phyloP scores from a whole-genome alignment of 257 asterid species.

The Cynanchum wilfordii region DNA sequence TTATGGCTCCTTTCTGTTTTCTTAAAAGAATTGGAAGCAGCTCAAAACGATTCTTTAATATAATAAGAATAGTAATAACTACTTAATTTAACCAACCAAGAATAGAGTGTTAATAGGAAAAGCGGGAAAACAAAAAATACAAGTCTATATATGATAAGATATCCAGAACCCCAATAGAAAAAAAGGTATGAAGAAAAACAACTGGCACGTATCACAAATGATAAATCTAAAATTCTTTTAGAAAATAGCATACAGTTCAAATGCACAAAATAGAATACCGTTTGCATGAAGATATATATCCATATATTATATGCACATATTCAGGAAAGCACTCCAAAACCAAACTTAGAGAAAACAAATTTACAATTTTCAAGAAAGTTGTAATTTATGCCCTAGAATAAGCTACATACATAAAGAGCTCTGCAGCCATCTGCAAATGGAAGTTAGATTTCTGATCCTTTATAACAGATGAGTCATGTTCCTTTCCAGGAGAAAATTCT shows the following conservation, averaged over 20 bases:
- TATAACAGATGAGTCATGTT: conserved; percentile 82
- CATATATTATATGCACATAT: too few species aligned
- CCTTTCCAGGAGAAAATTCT: conserved; percentile 91
- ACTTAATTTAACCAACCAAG: too few species aligned
- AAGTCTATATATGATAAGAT: not conserved
- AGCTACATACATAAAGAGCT: conserved; percentile 64
- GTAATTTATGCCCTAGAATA: not conserved
- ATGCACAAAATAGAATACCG: not conserved
- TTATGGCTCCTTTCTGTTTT: not conserved
- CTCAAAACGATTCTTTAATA: not conserved
- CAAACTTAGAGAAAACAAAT: not conserved
- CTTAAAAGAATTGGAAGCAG: not conserved
- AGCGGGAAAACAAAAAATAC: not conserved
- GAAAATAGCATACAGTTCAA: not conserved
- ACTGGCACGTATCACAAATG: not conserved
- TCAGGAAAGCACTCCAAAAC: not conserved
- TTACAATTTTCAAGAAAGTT: not conserved
- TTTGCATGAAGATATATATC: not conserved
- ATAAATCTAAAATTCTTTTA: not conserved
- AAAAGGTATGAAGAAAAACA: not conserved
- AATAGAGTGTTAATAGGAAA: not conserved
- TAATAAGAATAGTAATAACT: too few species aligned
- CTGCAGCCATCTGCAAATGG: conserved; percentile 87
- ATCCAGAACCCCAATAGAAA: not conserved
- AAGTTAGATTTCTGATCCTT: conserved; percentile 66